Percentiles rank a stretch among this genome's conserved stretches.
phyloP scores from a whole-genome alignment of 192 early-diverging fungal genomes.

The Rhizophlyctis rosea region DNA sequence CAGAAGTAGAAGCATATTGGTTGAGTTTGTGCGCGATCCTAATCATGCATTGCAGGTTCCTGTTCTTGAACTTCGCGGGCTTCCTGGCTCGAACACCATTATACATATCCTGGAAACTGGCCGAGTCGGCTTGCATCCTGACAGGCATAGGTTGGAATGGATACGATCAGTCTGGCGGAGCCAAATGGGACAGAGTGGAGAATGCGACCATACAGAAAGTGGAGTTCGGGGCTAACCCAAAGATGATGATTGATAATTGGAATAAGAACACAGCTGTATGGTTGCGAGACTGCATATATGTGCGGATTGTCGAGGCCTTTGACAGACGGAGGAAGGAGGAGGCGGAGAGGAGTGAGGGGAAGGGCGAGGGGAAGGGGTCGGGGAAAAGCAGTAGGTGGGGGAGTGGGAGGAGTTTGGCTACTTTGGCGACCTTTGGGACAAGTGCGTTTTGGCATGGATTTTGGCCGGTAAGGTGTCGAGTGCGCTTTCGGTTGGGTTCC shows the following conservation, averaged over 20 bases:
- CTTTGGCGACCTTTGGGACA: conserved; percentile 72
- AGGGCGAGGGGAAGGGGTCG: too few relatives aligned
- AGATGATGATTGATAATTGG: conserved; percentile 61
- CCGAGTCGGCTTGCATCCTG: conserved; percentile 81
- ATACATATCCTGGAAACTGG: conserved; percentile 73
- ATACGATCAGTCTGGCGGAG: conserved; percentile 36
- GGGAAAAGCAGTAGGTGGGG: conserved; percentile 24
- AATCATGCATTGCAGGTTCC: conserved; percentile 5
- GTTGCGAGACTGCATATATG: conserved; percentile 81
- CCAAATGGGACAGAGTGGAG: conserved; percentile 66
- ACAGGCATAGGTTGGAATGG: conserved; percentile 83
- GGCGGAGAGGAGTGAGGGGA: too few relatives aligned
- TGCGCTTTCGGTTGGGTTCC: too few relatives aligned
- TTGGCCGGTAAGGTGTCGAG: too few relatives aligned
- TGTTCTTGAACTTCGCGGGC: conserved; percentile 31
- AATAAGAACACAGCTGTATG: conserved; percentile 85
- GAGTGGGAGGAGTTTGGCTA: conserved; percentile 38
- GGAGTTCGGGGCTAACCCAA: conserved; percentile 64
- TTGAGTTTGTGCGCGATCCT: background rate
- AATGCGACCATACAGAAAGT: conserved; percentile 66
- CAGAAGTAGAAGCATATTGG: background rate
- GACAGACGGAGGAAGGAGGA: conserved; percentile 8
- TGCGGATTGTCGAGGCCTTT: conserved; percentile 46
- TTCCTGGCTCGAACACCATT: conserved; percentile 34
- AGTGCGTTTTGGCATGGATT: conserved; percentile 94